phyloP scores from a whole-genome alignment of 2,329 filamentous ascomycete species.

The Fusarium cyanostomum region DNA sequence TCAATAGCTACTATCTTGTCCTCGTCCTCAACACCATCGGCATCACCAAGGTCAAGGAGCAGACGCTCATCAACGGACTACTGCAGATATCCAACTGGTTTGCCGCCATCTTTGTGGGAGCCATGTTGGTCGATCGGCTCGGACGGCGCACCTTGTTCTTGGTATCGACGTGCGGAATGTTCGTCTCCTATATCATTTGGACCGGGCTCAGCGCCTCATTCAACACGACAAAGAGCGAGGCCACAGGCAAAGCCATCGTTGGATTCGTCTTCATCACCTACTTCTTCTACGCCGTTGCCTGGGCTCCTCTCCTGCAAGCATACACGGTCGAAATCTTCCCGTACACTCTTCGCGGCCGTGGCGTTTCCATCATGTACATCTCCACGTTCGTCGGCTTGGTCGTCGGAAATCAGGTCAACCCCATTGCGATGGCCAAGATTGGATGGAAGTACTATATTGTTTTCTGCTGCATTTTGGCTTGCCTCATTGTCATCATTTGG shows the following conservation, averaged over 20 bases:
- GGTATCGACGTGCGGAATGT: slow-evolving; percentile 50
- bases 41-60: slow-evolving; percentile 50
- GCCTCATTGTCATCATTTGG: slow-evolving; percentile 48
- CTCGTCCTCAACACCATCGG: slow-evolving; percentile 52
- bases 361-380: slow-evolving; percentile 34
- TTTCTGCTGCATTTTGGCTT: slow-evolving; percentile 48
- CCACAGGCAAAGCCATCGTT: slow-evolving; percentile 45
- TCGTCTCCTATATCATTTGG: slow-evolving; percentile 48
- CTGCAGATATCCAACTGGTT: slow-evolving; percentile 52
- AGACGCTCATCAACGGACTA: slow-evolving; percentile 40
- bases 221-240: slow-evolving; percentile 26
- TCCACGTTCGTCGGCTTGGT: slow-evolving; percentile 35
- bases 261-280: slow-evolving; percentile 54
- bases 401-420: slow-evolving; percentile 54
- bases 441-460: slow-evolving; percentile 54
- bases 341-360: slow-evolving; percentile 34
- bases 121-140: slow-evolving; percentile 52
- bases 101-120: slow-evolving; percentile 49
- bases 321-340: slow-evolving; percentile 44
- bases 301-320: slow-evolving; percentile 46
- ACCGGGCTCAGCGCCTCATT: slow-evolving; percentile 43
- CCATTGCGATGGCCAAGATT: slow-evolving; percentile 50
- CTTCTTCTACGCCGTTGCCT: slow-evolving; percentile 50
- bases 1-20: slow-evolving; percentile 48
- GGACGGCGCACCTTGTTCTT: slow-evolving; percentile 54